phyloP scores from a whole-genome alignment of 164 flowering plant genomes.

The Saururus chinensis region DNA sequence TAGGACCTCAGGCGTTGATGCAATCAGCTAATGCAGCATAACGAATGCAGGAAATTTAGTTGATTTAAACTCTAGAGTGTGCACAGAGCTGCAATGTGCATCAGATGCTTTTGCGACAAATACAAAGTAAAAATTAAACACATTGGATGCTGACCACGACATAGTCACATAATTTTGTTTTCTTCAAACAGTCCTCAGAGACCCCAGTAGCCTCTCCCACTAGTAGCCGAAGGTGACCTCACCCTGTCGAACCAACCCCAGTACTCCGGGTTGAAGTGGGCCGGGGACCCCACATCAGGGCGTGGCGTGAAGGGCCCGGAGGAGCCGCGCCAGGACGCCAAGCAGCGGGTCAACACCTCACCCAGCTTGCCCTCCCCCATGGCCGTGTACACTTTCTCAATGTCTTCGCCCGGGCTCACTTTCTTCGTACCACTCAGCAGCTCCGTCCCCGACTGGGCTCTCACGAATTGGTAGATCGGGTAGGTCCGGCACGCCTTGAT shows the following conservation, averaged over 20 bases:
- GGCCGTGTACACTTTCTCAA: conserved; percentile 39
- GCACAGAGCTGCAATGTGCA: too few relatives aligned
- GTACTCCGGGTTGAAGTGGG: conserved; percentile 14
- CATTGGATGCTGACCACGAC: neutral
- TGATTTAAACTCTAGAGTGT: too few relatives aligned
- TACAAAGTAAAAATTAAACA: too few relatives aligned
- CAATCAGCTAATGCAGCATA: too few relatives aligned
- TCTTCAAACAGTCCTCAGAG: neutral
- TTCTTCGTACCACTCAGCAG: conserved; percentile 34
- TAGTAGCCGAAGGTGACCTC: conserved; percentile 19
- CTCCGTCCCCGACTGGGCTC: conserved; percentile 31
- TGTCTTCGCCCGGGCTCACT: conserved; percentile 42
- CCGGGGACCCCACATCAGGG: conserved; percentile 12
- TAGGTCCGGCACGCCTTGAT: conserved; percentile 39
- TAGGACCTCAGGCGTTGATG: too few relatives aligned
- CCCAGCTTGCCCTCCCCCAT: conserved; percentile 34
- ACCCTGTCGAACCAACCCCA: conserved; percentile 20
- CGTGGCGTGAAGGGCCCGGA: conserved; percentile 21
- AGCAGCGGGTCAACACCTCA: conserved; percentile 27
- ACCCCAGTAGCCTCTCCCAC: conserved; percentile 18
- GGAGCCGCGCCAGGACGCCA: conserved; percentile 20
- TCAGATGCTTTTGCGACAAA: too few relatives aligned
- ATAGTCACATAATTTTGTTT: neutral
- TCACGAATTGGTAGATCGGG: conserved; percentile 34
- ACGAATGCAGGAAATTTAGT: too few relatives aligned